A percentile compares a stretch with the other conserved stretches of the same genome.
phyloP scores from a whole-genome alignment of 352 stramenopile genomes.

The Plasmopara halstedii region DNA sequence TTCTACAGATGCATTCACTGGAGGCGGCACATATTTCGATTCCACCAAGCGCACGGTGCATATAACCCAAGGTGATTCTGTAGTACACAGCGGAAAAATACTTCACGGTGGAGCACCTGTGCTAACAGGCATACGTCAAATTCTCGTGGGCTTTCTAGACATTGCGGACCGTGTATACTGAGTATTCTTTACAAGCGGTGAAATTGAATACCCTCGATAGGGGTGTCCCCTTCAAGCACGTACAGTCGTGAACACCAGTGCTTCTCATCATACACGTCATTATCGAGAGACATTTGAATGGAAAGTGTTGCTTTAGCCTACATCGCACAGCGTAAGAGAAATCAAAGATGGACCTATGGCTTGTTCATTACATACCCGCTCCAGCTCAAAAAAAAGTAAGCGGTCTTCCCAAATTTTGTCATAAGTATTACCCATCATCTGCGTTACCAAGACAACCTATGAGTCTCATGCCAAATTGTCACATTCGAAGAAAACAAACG shows the following conservation, averaged over 20 bases:
- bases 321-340: conserved; percentile 1
- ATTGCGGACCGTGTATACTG: conserved; percentile 46
- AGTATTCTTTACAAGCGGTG: conserved; percentile 37
- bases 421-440: conserved; percentile 84
- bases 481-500: neutral
- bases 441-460: neutral
- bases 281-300: conserved; percentile 61
- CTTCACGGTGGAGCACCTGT: conserved; percentile 87
- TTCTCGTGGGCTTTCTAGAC: conserved; percentile 92
- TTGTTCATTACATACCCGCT: conserved; percentile 33
- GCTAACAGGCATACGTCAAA: conserved; percentile 69
- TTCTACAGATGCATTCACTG: conserved; percentile 68
- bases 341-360: neutral
- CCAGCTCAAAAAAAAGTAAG: conserved; percentile 72
- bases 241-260: conserved; percentile 70
- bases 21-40: conserved; percentile 91
- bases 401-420: conserved; percentile 82
- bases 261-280: conserved; percentile 64
- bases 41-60: conserved; percentile 53
- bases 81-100: conserved; percentile 90
- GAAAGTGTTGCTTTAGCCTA: conserved; percentile 68
- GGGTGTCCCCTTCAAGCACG: conserved; percentile 59
- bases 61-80: conserved; percentile 76
- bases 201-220: conserved; percentile 76
- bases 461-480: neutral